Evolutionary conservation across 2,329 filamentous ascomycete species (phyloP), one percentile per base, ranked within the genome.

Genomic region (Parafenestella ontariensis): DNA sequence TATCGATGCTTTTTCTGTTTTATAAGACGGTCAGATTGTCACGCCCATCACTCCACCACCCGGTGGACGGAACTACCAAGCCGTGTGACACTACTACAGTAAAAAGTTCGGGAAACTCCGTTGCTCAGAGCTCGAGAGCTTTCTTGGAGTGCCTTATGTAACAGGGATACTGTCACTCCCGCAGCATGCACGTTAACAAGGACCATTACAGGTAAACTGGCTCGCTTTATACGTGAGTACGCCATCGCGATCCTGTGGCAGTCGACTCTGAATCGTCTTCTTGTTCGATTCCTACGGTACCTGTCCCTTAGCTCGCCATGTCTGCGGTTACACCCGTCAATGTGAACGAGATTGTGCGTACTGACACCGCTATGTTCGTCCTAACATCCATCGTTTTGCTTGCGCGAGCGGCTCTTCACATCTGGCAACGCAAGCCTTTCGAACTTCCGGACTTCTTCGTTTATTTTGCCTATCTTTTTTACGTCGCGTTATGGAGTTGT

Each of bases 391-490:
- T 50, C 11, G 51, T 66, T 28, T 28, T 64, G 13, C 17, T 58
- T 23, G 23, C 45, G 11, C 55, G 63, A 13, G 41, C 40, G 9
- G 43, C 37, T 4, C 51, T 58, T 7, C 57, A 61, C 8, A 26
- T 63, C 10, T 43, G 44, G 20, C 58, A 52, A 26, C 51, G 57
- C 11, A 59, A 48, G 21, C 9, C 46, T 5, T 49, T 64, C 17
- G 59, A 64, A 4, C 34, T 61, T 18, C 51, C 46, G 8, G 61
- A 63, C 36, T 42, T 56, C 26, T 63, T 74, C 18, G 58, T 74
- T 24, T 58, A 68, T 15, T 31, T 72, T 5, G 60, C 66, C 4
- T 61, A 63, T 26, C 59, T 64, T 31, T 69, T 75, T 39, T 65
- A 74, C 51, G 44, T 67, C 15, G 49, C 57, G 1, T 34, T 69